phyloP scores from a whole-genome alignment of 1,284 basidiomycete genomes.

The Rugosomyces carneus region DNA sequence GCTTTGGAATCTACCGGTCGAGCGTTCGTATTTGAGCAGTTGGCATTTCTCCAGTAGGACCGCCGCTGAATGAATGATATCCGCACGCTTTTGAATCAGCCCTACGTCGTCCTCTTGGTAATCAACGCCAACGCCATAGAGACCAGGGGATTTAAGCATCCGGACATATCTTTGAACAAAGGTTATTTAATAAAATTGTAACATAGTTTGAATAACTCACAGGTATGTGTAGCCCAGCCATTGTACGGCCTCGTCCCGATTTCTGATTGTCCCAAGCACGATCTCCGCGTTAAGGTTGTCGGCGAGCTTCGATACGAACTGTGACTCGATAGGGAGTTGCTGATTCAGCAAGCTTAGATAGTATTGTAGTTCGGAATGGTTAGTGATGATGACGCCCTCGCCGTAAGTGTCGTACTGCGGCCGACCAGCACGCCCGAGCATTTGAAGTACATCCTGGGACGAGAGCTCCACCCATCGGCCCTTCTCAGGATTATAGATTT shows the following conservation, averaged over 20 bases:
- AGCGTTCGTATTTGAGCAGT: conserved; percentile 90
- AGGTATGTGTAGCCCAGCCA: conserved; percentile 96
- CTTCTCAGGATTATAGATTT: conserved; percentile 99
- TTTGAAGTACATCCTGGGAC: conserved; percentile 95
- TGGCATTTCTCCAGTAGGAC: conserved; percentile 92
- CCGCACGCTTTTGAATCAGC: conserved; percentile 90
- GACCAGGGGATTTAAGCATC: conserved; percentile 85
- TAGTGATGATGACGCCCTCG: conserved; percentile 98
- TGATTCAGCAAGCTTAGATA: conserved; percentile 93
- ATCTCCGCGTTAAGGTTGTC: conserved; percentile 99
- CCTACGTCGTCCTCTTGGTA: conserved; percentile 84
- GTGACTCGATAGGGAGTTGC: conserved; percentile 95
- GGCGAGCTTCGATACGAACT: conserved; percentile 88
- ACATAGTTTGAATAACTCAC: conserved; percentile 39
- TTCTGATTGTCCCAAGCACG: conserved; percentile 92
- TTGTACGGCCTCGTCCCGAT: conserved; percentile 95
- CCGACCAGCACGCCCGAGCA: conserved; percentile 97
- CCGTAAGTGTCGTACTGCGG: conserved; percentile 98
- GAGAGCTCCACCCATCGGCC: conserved; percentile 97
- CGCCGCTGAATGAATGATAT: conserved; percentile 93
- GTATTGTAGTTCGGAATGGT: conserved; percentile 95
- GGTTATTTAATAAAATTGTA: background rate
- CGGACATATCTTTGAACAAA: conserved; percentile 72
- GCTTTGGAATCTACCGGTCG: conserved; percentile 83
- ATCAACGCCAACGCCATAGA: conserved; percentile 89